Base-by-base conservation (phyloP, 2,329 filamentous ascomycete species). In the Eurotiales sp. region DNA sequence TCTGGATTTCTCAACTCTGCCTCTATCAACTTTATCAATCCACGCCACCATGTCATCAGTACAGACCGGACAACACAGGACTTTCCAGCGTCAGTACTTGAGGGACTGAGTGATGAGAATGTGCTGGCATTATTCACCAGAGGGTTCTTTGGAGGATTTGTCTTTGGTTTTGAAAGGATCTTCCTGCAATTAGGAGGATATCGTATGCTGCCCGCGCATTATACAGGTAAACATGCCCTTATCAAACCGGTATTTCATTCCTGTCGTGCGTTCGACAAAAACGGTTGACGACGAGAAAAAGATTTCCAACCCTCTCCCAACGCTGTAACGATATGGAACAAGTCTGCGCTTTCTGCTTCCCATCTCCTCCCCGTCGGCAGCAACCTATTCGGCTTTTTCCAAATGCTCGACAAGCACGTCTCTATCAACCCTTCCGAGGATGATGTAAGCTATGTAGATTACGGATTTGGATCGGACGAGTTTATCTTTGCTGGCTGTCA, bases 71-170 rank as follows among this genome's bases (percentile, higher is more conserved):
- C 58, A 34, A 52, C 50, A 10, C 55, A 59, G 36, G 46, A 27
- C 3, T 39, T 58, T 29, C 39, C 50, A 19, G 54, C 32, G 8
- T 50, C 56, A 2, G 36, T 27, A 2, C 34, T 59, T 32, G 46
- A 50, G 7, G 50, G 45, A 5, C 36, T 55, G 17, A 58, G 46
- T 36, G 57, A 59, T 25, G 42, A 54, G 29, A 47, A 50, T 47
- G 55, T 56, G 2, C 39, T 59, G 11, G 44, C 55, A 1, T 49
- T 54, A 14, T 59, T 59, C 21, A 56, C 57, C 0, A 36, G n/a
- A 17, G 57, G 57, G 17, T 58, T 59, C 23, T 59, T 59, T 39
- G 51, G 54, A 3, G 55, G 57, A 0, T 51, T 51, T 45, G 42
- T 58, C 3, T 59, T 59, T 50, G 48, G 34, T 7, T 36, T 45